Evolutionary conservation across 495 filamentous ascomycete species (phyloP), one percentile per base, ranked within the genome.

Genomic region (Penicillium verhagenii): DNA sequence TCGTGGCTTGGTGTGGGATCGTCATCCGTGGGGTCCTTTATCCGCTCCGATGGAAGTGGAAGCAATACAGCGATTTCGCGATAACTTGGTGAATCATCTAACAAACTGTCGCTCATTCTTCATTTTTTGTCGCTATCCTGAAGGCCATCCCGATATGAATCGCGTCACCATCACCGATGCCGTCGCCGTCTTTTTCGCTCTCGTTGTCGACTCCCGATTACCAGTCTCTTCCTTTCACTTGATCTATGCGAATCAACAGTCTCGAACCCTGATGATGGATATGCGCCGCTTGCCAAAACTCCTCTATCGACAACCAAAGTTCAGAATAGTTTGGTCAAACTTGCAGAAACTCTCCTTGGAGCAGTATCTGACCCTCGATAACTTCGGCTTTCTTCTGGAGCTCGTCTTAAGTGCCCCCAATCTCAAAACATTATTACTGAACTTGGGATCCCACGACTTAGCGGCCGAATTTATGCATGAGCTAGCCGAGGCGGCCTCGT

Each of bases 281-380:
- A 69, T 69, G 66, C 63, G 66, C 3, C 63, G 66, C 2, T 26
- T 69, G 7, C 66, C 66, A 10, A 69, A 69, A n/a, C 40, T 65
- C 4, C 31, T 66, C 7, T 64, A 66, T 44, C 63, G 60, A n/a
- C 63, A 68, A 28, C 65, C 65, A 0, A 21, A 59, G 57, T 68
- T 68, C 9, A 55, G 57, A 18, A 11, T 39, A 19, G 60, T 56
- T 9, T 68, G 65, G 65, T 47, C 50, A 8, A 67, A 65, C 57
- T 16, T 69, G 25, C 39, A 61, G 25, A 68, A 60, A 37, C 43
- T 68, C 18, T 66, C 59, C 4, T 29, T 69, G 25, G 63, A 69
- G 25, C 66, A 67, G 35, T 67, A 62, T 25, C 54, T 69, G 10
- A 67, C 63, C 2, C 50, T 67, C 9, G 63, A 69, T n/a, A 69